phyloP scores from a whole-genome alignment of 2,329 filamentous ascomycete genomes.

The Aspergillus floridensis region DNA sequence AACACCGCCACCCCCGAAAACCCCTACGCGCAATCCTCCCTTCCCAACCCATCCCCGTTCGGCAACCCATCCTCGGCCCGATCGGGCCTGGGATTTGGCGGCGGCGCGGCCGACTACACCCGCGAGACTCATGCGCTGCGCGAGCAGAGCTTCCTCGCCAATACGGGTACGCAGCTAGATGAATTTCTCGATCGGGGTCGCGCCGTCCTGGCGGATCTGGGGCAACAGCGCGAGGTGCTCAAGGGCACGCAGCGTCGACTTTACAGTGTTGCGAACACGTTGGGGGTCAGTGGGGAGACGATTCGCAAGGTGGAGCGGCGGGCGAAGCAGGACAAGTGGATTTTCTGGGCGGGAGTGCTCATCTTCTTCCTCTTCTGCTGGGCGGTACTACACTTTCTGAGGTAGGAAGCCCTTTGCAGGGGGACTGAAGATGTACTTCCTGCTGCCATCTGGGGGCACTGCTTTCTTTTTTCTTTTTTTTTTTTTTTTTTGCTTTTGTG shows the following conservation, averaged over 20 bases:
- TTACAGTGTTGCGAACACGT: conserved; percentile 89
- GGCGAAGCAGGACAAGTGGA: conserved; percentile 95
- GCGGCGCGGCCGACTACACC: conserved; percentile 54
- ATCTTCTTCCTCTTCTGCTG: conserved; percentile 91
- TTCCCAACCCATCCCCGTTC: conserved; percentile 44
- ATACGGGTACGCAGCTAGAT: conserved; percentile 80
- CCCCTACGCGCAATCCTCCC: conserved; percentile 70
- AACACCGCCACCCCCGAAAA: conserved; percentile 82
- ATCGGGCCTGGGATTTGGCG: conserved; percentile 46
- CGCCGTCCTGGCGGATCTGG: conserved; percentile 83
- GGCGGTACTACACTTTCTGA: conserved; percentile 79
- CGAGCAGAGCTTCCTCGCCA: conserved; percentile 83
- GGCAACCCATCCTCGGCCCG: conserved; percentile 31
- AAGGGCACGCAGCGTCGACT: conserved; percentile 90
- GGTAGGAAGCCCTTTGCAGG: conserved; percentile 48
- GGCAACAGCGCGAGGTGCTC: conserved; percentile 86
- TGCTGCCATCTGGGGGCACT: conserved; percentile 1
- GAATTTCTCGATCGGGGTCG: conserved; percentile 91
- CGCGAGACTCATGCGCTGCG: conserved; percentile 80
- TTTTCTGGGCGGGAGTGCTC: conserved; percentile 83
- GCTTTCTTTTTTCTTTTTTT: too few relatives aligned
- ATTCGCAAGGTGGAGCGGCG: conserved; percentile 94
- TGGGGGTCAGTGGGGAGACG: conserved; percentile 91
- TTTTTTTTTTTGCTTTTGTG: conserved; percentile 18
- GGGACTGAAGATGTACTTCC: background rate